Conservation (phyloP, 2,329 filamentous ascomycete species). For the Aspergillus aculeatus region DNA sequence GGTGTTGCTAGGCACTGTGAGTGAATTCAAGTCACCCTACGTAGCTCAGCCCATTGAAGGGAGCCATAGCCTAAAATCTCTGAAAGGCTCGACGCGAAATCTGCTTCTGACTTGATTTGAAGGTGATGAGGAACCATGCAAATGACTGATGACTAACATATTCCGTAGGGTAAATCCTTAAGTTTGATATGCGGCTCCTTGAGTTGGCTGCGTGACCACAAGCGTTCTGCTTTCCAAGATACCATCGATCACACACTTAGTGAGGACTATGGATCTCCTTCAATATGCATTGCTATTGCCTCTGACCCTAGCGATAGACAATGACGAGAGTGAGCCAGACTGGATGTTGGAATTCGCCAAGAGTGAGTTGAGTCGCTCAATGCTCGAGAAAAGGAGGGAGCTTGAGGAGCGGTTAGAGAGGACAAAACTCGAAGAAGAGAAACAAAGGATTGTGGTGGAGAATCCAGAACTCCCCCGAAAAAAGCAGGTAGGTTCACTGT, state of each 20-base stretch:
- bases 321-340: constrained; percentile 69
- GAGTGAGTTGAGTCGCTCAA: constrained; percentile 64
- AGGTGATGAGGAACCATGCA: neutral
- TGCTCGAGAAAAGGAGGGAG: constrained; percentile 66
- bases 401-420: constrained; percentile 69
- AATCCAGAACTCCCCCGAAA: constrained; percentile 50
- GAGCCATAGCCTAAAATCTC: neutral
- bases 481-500: constrained; percentile 37
- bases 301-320: constrained; percentile 33
- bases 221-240: constrained; percentile 60
- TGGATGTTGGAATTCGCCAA: constrained; percentile 82
- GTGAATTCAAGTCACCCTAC: constrained; percentile 16
- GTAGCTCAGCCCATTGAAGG: neutral
- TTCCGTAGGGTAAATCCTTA: constrained; percentile 73
- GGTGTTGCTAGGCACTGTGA: constrained; percentile 41
- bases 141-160: neutral
- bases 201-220: constrained; percentile 86
- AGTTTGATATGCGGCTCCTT: constrained; percentile 86
- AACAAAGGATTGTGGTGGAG: constrained; percentile 54
- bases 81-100: neutral
- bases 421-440: constrained; percentile 61
- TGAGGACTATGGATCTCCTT: constrained; percentile 28
- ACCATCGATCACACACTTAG: constrained; percentile 48
- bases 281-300: neutral
- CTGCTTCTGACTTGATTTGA: neutral